Percentiles rank a stretch among this genome's conserved stretches.
Evolutionary conservation across 768 basidiomycete genomes (phyloP).

Genomic region (Pleurotus salmoneostramineus): DNA sequence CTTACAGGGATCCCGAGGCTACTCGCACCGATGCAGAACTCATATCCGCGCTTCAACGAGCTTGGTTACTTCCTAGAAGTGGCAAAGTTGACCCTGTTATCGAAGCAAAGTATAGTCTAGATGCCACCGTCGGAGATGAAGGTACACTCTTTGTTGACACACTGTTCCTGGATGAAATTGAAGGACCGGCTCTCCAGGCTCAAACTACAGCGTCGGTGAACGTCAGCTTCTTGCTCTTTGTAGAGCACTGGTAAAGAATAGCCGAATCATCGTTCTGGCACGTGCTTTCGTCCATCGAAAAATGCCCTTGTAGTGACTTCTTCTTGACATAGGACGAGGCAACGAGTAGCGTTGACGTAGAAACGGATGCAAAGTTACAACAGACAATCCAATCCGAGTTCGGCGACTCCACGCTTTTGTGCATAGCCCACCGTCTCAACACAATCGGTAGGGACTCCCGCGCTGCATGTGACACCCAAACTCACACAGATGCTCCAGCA

Average conservation of each 20-base stretch:
- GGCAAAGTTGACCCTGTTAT: conserved; percentile 39
- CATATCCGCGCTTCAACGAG: conserved; percentile 55
- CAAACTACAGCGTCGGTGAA: conserved; percentile 67
- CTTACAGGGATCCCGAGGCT: conserved; percentile 47
- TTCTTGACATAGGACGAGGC: conserved; percentile 49
- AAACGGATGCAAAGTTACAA: conserved; percentile 60
- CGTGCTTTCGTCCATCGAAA: conserved; percentile 15
- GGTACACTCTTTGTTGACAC: conserved; percentile 26
- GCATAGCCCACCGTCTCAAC: conserved; percentile 56
- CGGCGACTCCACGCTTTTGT: conserved; percentile 44
- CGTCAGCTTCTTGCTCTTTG: conserved; percentile 61
- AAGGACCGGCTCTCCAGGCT: conserved; percentile 26
- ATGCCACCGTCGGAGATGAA: conserved; percentile 59
- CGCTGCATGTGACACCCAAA: conserved; percentile 5
- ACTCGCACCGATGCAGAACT: conserved; percentile 55
- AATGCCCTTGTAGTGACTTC: not conserved
- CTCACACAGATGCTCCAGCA: conserved; percentile 22
- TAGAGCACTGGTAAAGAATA: conserved; percentile 59
- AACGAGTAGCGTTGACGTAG: conserved; percentile 57
- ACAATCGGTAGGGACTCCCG: conserved; percentile 41
- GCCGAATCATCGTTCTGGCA: conserved; percentile 54
- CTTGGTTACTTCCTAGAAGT: conserved; percentile 53
- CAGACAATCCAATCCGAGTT: conserved; percentile 63
- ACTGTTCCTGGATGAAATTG: not conserved
- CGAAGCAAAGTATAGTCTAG: conserved; percentile 67